phyloP scores from a whole-genome alignment of 2,329 filamentous ascomycete genomes.

The Reticulascus tulasneorum region DNA sequence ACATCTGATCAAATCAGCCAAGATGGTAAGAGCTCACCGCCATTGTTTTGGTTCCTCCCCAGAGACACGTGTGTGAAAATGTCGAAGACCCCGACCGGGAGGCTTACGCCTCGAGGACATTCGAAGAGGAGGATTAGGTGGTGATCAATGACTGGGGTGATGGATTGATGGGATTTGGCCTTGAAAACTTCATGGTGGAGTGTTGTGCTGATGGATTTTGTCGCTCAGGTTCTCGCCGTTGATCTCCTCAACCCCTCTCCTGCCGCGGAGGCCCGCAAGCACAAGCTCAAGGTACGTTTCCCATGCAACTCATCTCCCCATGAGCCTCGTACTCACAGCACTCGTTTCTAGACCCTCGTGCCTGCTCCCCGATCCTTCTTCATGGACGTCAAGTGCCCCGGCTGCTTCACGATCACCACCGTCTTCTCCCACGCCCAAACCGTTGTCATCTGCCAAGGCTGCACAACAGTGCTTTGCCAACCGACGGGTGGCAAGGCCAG shows the following conservation, averaged over 20 bases:
- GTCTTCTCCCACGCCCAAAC: constrained; percentile 99
- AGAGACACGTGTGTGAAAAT: constrained; percentile 10
- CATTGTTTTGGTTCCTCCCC: constrained; percentile 15
- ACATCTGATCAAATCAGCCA: constrained; percentile 49
- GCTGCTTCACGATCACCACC: constrained; percentile 99
- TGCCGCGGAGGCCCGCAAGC: constrained; percentile 98
- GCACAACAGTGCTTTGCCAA: constrained; percentile 99
- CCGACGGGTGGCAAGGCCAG: constrained; percentile 98
- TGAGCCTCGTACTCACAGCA: constrained; percentile 3
- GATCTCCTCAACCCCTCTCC: constrained; percentile 99
- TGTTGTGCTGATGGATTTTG: constrained; percentile 20
- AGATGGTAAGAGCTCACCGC: constrained; percentile 57
- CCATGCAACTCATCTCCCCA: constrained; percentile 1
- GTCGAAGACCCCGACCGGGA: constrained; percentile 12
- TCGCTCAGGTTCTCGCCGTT: constrained; percentile 92
- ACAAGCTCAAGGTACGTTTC: constrained; percentile 95
- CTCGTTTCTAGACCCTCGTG: constrained; percentile 76
- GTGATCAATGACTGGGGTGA: constrained; percentile 8
- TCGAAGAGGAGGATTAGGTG: constrained; percentile 9
- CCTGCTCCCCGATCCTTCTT: constrained; percentile 98
- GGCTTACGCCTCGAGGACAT: constrained; percentile 12
- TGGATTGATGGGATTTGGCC: constrained; percentile 8
- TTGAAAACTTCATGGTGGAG: constrained; percentile 11
- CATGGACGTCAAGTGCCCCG: constrained; percentile 99
- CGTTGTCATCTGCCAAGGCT: constrained; percentile 99